Evolutionary conservation across 2,329 filamentous ascomycete genomes (phyloP).

Genomic region (Curvularia sp.): DNA sequence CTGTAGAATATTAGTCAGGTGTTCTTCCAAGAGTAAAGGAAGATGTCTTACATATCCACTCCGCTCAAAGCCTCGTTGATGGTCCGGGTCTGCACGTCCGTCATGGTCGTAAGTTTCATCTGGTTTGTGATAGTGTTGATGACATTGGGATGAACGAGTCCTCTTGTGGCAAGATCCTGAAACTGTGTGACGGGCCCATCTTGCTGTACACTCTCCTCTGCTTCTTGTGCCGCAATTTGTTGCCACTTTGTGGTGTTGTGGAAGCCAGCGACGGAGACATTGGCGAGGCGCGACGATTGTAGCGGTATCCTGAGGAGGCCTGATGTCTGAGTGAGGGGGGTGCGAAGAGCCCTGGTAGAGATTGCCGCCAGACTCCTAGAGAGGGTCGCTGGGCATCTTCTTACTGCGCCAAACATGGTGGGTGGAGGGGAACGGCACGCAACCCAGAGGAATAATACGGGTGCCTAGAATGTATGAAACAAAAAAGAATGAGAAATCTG

Average conservation of each 20-base stretch:
- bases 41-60: conserved; percentile 74
- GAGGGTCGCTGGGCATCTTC: conserved; percentile 52
- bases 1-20: conserved; percentile 32
- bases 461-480: conserved; percentile 21
- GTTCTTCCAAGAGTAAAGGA: background rate
- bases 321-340: conserved; percentile 31
- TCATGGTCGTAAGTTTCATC: conserved; percentile 86
- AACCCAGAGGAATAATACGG: conserved; percentile 19
- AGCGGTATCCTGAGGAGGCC: conserved; percentile 28
- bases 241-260: conserved; percentile 52
- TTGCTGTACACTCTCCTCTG: conserved; percentile 24
- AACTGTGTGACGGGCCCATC: conserved; percentile 53
- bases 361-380: conserved; percentile 41
- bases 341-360: conserved; percentile 36
- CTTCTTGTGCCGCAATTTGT: conserved; percentile 40
- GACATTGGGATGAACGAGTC: conserved; percentile 68
- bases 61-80: conserved; percentile 82
- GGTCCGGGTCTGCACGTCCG: conserved; percentile 85
- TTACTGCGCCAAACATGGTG: conserved; percentile 55
- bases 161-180: conserved; percentile 52
- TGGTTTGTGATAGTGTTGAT: conserved; percentile 72
- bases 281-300: conserved; percentile 29
- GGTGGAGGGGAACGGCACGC: conserved; percentile 18
- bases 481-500: conserved; percentile 16
- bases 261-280: conserved; percentile 41